phyloP scores from a whole-genome alignment of 2,329 filamentous ascomycete species.

The Berkeleyomyces rouxiae region DNA sequence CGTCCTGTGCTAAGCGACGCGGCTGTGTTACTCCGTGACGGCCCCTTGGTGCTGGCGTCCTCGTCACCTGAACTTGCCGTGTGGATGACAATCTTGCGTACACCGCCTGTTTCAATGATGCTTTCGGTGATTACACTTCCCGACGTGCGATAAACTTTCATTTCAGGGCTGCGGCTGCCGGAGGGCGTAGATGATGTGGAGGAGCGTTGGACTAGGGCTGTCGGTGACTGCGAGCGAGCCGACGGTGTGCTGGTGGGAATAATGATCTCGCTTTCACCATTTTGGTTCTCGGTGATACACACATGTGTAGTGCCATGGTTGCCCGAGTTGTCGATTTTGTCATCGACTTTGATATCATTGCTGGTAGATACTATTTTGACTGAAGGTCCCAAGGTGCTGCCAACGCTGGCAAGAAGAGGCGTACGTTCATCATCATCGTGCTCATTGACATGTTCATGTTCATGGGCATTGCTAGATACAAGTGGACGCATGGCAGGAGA shows the following conservation, averaged over 20 bases:
- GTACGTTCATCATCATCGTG: slow-evolving; percentile 19
- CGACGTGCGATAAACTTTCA: slow-evolving; percentile 30
- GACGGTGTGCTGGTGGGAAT: neutral
- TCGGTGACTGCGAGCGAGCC: neutral
- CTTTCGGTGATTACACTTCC: slow-evolving; percentile 69
- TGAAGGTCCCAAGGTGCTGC: neutral
- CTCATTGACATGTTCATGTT: slow-evolving; percentile 11
- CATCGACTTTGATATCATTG: slow-evolving; percentile 10
- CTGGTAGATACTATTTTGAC: slow-evolving; percentile 16
- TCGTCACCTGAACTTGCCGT: slow-evolving; percentile 23
- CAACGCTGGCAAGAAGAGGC: slow-evolving; percentile 17
- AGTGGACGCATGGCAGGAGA: slow-evolving; percentile 14
- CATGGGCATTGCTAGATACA: neutral
- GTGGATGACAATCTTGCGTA: slow-evolving; percentile 55
- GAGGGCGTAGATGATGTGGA: neutral
- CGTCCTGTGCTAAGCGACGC: neutral
- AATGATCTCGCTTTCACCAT: neutral
- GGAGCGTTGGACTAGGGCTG: neutral
- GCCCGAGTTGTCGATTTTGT: slow-evolving; percentile 7
- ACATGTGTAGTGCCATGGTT: neutral
- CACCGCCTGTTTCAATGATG: slow-evolving; percentile 54
- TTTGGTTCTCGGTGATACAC: neutral
- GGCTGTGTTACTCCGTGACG: neutral
- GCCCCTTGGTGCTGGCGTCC: neutral
- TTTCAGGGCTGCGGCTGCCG: neutral